Evolutionary conservation across 2,329 filamentous ascomycete species (phyloP), one percentile per base, ranked within the genome.

Genomic region (Trichoderma harzianum): DNA sequence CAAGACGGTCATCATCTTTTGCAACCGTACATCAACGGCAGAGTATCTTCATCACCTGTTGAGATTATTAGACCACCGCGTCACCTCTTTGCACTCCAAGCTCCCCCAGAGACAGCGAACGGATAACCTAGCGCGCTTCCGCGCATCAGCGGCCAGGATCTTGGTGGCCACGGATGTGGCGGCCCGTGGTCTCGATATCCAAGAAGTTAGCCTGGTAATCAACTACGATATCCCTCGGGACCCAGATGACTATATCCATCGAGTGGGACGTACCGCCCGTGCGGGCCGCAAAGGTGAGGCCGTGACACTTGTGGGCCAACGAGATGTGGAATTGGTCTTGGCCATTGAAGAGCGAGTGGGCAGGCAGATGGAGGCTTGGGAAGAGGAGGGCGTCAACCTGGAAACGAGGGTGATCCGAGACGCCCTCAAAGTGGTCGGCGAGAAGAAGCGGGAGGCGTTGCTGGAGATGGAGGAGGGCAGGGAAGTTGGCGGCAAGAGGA

Each of bases 151-250:
- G 0, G 94, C 96, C 7, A 89, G 95, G 16, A 92, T 99, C 71
- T 88, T 99, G 1, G 93, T 99, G 12, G 95, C 96, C 1, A 99
- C 96, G 0, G 96, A 99, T 79, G 95, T 99, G 16, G 96, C 96
- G 1, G 93, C 94, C 24, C 89, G 96, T 80, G 96, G 96, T 86
- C 88, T 99, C 5, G 96, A 99, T 83, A 98, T 99, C 73, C 95
- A 95, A 1, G 93, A 94, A 76, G 95, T 98, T 7, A 91, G 89
- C 69, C 83, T 98, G 18, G 96, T 99, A 3, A 85, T 99, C 78
- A 98, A 99, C 82, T 99, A 95, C 82, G 96, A 99, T 79, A 90
- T 99, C 1, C 96, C 96, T 0, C 90, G 95, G n/a, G 94, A 98
- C 79, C 94, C 95, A 3, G 95, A 98, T 80, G 95, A 98, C 82